Percentiles rank a stretch among this genome's conserved stretches.
Evolutionary conservation across 2,329 filamentous ascomycete species (phyloP).

Genomic region (Triangularia setosa): DNA sequence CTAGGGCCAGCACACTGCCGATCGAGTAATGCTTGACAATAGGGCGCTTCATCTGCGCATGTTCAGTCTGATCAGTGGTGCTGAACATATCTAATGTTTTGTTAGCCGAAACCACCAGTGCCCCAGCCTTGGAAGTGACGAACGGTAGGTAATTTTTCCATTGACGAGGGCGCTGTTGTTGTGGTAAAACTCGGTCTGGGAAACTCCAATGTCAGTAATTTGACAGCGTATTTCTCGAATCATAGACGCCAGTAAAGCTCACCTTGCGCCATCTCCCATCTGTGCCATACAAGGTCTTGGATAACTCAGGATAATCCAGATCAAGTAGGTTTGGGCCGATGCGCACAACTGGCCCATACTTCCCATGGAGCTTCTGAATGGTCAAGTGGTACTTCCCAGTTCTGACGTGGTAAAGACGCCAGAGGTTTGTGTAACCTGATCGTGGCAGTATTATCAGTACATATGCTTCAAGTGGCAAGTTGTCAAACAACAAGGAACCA

Average conservation of each 20-base stretch:
- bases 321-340: slow-evolving; percentile 44
- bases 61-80: slow-evolving; percentile 30
- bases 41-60: slow-evolving; percentile 35
- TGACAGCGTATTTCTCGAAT: too few species aligned
- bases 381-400: slow-evolving; percentile 26
- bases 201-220: neutral
- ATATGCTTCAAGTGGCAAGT: neutral
- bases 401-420: slow-evolving; percentile 26
- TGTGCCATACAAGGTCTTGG: slow-evolving; percentile 32
- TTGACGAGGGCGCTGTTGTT: slow-evolving; percentile 32
- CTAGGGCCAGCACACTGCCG: slow-evolving; percentile 25
- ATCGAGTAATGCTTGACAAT: slow-evolving; percentile 35
- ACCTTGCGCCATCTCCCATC: slow-evolving; percentile 31
- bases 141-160: slow-evolving; percentile 32
- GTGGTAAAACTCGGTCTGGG: slow-evolving; percentile 37
- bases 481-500: neutral
- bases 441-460: neutral
- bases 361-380: slow-evolving; percentile 32
- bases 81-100: slow-evolving; percentile 33
- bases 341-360: slow-evolving; percentile 36
- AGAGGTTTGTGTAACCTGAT: slow-evolving; percentile 33
- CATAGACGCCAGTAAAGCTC: neutral
- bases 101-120: neutral
- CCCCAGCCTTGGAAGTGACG: neutral
- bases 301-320: slow-evolving; percentile 51